Evolutionary conservation across 1,284 basidiomycete species (phyloP).

Genomic region (Boletus mariae): DNA sequence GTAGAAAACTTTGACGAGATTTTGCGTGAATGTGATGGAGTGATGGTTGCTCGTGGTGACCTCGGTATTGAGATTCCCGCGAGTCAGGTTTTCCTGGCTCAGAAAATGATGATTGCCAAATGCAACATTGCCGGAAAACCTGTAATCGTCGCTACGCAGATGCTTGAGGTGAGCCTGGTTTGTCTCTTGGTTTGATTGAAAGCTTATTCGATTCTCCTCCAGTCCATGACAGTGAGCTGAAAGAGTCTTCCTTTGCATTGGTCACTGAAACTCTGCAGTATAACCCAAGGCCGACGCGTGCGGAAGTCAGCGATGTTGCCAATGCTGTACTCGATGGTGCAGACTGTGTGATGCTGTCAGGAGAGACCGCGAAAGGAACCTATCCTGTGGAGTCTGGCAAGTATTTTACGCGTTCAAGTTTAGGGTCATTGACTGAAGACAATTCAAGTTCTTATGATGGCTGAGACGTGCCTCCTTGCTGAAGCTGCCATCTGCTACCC

Average conservation of each 20-base stretch:
- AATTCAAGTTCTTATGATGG: conserved; percentile 89
- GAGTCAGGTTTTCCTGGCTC: conserved; percentile 94
- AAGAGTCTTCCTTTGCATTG: not conserved
- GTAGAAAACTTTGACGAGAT: conserved; percentile 98
- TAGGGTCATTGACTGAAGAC: conserved; percentile 13
- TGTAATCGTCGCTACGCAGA: conserved; percentile 98
- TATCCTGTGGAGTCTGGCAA: conserved; percentile 91
- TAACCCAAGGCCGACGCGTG: conserved; percentile 95
- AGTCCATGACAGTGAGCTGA: conserved; percentile 86
- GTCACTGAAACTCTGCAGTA: conserved; percentile 50
- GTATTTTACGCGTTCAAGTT: conserved; percentile 25
- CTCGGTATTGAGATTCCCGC: conserved; percentile 98
- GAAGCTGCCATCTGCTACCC: conserved; percentile 93
- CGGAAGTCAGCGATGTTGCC: conserved; percentile 95
- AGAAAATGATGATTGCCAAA: conserved; percentile 99
- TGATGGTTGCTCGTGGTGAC: conserved; percentile 98
- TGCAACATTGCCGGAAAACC: conserved; percentile 97
- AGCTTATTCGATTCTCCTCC: conserved; percentile 15
- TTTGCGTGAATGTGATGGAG: conserved; percentile 87
- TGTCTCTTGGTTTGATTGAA: not conserved
- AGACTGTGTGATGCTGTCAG: conserved; percentile 98
- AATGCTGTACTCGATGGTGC: conserved; percentile 97
- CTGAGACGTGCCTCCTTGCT: conserved; percentile 93
- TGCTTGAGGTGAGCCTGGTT: conserved; percentile 80
- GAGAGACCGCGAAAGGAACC: conserved; percentile 94